Base-by-base conservation (phyloP, 1,139 yeast genomes). In the Casaregolazyma lundiana region DNA sequence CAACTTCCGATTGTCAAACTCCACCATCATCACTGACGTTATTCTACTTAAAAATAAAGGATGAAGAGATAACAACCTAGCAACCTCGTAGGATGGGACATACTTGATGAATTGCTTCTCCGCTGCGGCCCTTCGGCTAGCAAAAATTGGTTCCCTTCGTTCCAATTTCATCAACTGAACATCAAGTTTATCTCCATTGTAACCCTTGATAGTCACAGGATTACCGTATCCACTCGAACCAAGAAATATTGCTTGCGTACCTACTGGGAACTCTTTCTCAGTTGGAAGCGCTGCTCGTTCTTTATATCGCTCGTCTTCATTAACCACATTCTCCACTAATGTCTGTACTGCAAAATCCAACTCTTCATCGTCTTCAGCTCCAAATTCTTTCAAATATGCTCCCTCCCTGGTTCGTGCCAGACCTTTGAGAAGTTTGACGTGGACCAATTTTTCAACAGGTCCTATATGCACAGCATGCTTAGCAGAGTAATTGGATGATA, bases 141-240 rank as follows among this genome's bases (percentile, higher is more conserved):
- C 76, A 48, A 65, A 52, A 24, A 57, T 46, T 4, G 64, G 56
- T 41, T 63, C 67, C 6, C 61, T 57, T 19, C 61, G 54, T 6
- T 54, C 52, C 7, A 62, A 50, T 21, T 57, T 56, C 40, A 51
- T 48, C 7, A 60, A 55, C 48, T 60, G 56, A n/a, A 70, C 61
- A 26, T 62, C 63, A 35, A 67, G 59, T 37, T 77, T 71, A 15
- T 30, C 36, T 20, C 64, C 66, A 52, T 79, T 76, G 45, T 63
- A 57, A 0, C 87, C 95, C 44, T 75, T 79, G 43, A 92, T 77
- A 19, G 74, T 73, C 11, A 94, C 90, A 44, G 95, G 84, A 21
- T 88, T 77, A 43, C 98, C 98, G 62, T 87, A 92, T 2, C 90
- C 95, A 67, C 81, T 80, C 35, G 84, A 89, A 35, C 97, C 96